Conservation (phyloP, 106 monocot genomes). For the Gastrodia elata region DNA sequence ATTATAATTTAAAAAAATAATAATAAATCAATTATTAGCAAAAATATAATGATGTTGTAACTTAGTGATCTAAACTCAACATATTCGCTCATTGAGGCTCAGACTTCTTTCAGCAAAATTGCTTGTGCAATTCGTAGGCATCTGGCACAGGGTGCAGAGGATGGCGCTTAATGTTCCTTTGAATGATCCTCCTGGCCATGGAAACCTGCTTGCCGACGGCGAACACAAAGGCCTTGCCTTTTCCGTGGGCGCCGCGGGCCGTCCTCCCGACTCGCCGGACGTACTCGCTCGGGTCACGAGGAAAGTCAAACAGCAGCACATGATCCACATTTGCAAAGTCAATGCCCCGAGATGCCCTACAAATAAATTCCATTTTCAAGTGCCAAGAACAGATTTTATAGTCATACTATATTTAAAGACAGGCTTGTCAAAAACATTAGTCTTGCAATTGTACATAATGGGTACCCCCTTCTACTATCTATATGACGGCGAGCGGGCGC, state of each 20-base stretch:
- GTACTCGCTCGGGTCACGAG: conserved; percentile 91
- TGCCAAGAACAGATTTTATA: neutral
- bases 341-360: conserved; percentile 82
- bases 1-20: no score
- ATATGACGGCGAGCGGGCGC: no score
- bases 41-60: no score
- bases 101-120: no score
- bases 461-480: no score
- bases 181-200: conserved; percentile 70
- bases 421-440: neutral
- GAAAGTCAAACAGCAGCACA: conserved; percentile 85
- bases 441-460: no score
- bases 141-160: conserved; percentile 82
- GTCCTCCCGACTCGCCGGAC: conserved; percentile 92
- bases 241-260: conserved; percentile 72
- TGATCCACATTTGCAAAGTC: conserved; percentile 78
- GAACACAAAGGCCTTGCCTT: conserved; percentile 73
- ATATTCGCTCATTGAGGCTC: no score
- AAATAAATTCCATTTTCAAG: neutral
- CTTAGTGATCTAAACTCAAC: no score
- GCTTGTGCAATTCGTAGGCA: conserved; percentile 45
- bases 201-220: conserved; percentile 89
- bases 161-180: conserved; percentile 79
- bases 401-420: neutral
- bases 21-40: no score